These are phyloP conservation scores for Fonsecaea erecta DNA, from an alignment of 2,329 filamentous ascomycete species.

Conservation along the genomic window DNA sequence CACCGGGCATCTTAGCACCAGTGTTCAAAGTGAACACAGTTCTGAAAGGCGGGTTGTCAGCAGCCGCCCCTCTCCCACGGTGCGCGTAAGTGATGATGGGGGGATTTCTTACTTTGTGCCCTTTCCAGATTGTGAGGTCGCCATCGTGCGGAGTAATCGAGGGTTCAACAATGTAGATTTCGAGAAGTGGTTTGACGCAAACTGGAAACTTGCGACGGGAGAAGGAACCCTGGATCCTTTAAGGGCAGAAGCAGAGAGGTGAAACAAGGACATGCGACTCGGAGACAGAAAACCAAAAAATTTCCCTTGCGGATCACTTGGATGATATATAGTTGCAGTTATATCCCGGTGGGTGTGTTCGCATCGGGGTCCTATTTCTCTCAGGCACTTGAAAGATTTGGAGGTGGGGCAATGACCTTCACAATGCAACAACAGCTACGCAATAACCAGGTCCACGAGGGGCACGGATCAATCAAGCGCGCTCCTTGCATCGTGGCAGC, in stretches of 20 bases:
- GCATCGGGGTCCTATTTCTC: not conserved
- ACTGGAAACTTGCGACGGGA: constrained; percentile 9
- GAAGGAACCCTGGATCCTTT: constrained; percentile 22
- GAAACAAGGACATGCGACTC: constrained; percentile 26
- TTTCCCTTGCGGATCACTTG: constrained; percentile 5
- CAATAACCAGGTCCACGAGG: constrained; percentile 13
- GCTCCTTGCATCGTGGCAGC: not conserved
- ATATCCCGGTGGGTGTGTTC: constrained; percentile 26
- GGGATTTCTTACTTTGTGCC: constrained; percentile 33
- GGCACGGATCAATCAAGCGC: constrained; percentile 8
- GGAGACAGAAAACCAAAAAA: constrained; percentile 11
- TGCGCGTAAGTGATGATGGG: not conserved
- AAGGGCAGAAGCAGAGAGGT: constrained; percentile 14
- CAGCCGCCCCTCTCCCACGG: not conserved
- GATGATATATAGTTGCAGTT: constrained; percentile 29
- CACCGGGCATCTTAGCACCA: constrained; percentile 55
- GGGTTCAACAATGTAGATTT: constrained; percentile 8
- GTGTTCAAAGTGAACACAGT: constrained; percentile 46
- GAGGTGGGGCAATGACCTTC: constrained; percentile 18
- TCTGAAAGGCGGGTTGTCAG: constrained; percentile 22
- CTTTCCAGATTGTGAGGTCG: constrained; percentile 32
- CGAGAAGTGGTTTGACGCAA: constrained; percentile 3
- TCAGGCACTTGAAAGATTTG: constrained; percentile 1
- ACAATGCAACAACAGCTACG: constrained; percentile 19
- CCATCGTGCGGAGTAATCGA: constrained; percentile 25